These are phyloP conservation scores for Vaccinium darrowii DNA, from an alignment of 148 eudicot species.

Conservation along the genomic window DNA sequence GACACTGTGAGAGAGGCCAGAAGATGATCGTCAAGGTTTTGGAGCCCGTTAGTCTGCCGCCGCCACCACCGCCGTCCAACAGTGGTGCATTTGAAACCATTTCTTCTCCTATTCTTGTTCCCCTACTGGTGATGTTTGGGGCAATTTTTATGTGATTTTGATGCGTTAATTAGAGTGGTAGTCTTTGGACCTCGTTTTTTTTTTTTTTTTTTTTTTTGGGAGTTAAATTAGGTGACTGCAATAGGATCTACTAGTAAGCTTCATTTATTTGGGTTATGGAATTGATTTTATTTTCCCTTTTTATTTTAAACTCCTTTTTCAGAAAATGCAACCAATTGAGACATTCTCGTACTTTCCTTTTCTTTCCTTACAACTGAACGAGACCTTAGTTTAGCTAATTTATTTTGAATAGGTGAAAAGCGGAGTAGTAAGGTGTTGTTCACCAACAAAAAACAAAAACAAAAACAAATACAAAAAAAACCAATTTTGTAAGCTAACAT, in stretches of 20 bases:
- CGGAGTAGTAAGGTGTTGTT: no score
- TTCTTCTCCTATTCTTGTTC: not conserved
- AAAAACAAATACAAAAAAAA: no score
- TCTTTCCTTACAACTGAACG: no score
- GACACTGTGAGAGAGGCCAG: slow-evolving; percentile 54
- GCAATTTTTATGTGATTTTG: not conserved
- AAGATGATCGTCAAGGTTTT: slow-evolving; percentile 63
- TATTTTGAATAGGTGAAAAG: no score
- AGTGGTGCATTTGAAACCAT: not conserved
- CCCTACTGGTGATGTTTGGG: not conserved
- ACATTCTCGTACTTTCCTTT: no score
- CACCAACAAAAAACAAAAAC: no score
- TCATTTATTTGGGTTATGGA: not conserved
- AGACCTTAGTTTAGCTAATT: no score
- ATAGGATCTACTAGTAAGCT: not conserved
- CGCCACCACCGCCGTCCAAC: not conserved
- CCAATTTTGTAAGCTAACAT: no score
- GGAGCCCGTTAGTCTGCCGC: slow-evolving; percentile 21
- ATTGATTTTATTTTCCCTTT: not conserved
- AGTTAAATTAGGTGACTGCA: not conserved
- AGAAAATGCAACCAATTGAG: no score
- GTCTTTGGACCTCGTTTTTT: not conserved
- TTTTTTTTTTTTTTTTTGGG: not conserved
- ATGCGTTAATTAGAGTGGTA: not conserved
- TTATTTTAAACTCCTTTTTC: not conserved